These are phyloP conservation scores for Stylosanthes scabra DNA, from an alignment of 331 rosid species.

Conservation along the genomic window DNA sequence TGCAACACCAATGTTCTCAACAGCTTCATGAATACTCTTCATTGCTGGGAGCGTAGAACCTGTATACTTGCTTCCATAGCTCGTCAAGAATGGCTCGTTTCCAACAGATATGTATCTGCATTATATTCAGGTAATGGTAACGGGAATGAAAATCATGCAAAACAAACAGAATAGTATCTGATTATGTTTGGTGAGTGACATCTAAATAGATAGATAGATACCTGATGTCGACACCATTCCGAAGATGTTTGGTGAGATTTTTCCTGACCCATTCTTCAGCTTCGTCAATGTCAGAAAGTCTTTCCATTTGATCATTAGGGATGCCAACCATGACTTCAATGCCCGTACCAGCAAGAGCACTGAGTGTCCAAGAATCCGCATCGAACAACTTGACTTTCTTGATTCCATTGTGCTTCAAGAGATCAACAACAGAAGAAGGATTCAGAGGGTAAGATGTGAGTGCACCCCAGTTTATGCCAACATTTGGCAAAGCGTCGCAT, in stretches of 20 bases:
- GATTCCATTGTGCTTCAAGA: constrained; percentile 45
- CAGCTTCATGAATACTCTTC: constrained; percentile 40
- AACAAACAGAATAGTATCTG: background rate
- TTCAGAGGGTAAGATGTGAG: constrained; percentile 39
- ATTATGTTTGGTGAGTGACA: background rate
- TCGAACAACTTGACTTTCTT: constrained; percentile 44
- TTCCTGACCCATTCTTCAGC: constrained; percentile 43
- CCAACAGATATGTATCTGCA: constrained; percentile 43
- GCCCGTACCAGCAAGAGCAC: constrained; percentile 36
- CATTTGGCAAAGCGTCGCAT: constrained; percentile 24
- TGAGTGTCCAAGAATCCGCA: constrained; percentile 40
- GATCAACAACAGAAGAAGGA: constrained; percentile 22
- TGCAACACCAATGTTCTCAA: constrained; percentile 35
- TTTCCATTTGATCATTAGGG: constrained; percentile 46
- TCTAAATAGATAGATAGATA: background rate
- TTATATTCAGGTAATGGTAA: background rate
- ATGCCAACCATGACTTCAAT: constrained; percentile 50
- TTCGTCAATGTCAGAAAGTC: constrained; percentile 6
- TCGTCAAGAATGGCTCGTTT: constrained; percentile 46
- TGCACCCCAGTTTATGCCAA: constrained; percentile 51
- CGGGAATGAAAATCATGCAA: background rate
- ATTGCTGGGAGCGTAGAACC: constrained; percentile 39
- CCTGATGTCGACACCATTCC: constrained; percentile 35
- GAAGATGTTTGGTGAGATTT: constrained; percentile 39
- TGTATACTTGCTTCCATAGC: constrained; percentile 5